Percentiles rank a stretch among this genome's conserved stretches.
Evolutionary conservation across 1,139 yeast genomes (phyloP).

Genomic region (Nadsonia commutata): DNA sequence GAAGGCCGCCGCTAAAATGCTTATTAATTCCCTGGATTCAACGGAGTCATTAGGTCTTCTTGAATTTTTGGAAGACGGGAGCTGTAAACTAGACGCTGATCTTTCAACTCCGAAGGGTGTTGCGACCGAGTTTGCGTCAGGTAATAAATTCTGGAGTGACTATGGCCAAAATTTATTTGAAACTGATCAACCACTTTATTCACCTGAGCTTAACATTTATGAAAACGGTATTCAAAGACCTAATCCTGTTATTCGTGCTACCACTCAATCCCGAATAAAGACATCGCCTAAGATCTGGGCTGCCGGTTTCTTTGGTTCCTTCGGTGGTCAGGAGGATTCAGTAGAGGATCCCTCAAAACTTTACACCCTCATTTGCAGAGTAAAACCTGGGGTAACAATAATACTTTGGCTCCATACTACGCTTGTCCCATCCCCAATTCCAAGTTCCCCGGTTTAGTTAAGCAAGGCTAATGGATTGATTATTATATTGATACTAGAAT

Average conservation of each 20-base stretch:
- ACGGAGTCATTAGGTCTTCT: slow-evolving; percentile 3
- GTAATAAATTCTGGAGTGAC: slow-evolving; percentile 26
- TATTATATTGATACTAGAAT: slow-evolving; percentile 31
- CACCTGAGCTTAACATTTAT: slow-evolving; percentile 16
- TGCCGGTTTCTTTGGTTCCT: slow-evolving; percentile 30
- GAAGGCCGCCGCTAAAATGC: slow-evolving; percentile 16
- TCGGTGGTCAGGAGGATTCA: slow-evolving; percentile 21
- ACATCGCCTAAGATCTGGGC: slow-evolving; percentile 31
- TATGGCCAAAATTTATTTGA: slow-evolving; percentile 24
- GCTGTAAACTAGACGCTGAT: slow-evolving; percentile 21
- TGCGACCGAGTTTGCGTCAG: slow-evolving; percentile 26
- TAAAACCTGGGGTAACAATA: slow-evolving; percentile 24
- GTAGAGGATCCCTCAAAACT: slow-evolving; percentile 13
- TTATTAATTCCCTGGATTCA: slow-evolving; percentile 8
- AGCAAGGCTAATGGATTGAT: slow-evolving; percentile 21
- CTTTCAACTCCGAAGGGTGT: slow-evolving; percentile 26
- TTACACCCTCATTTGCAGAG: slow-evolving; percentile 22
- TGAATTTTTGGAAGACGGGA: slow-evolving; percentile 23
- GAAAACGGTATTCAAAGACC: slow-evolving; percentile 23
- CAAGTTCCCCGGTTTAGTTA: slow-evolving; percentile 14
- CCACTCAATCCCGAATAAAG: slow-evolving; percentile 26
- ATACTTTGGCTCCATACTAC: slow-evolving; percentile 28
- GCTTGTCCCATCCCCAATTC: slow-evolving; percentile 25
- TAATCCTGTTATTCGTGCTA: slow-evolving; percentile 24
- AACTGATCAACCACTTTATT: slow-evolving; percentile 13